Evolutionary conservation across 78 protist species (phyloP).

Genomic region (Pelomyxa schiedti): DNA sequence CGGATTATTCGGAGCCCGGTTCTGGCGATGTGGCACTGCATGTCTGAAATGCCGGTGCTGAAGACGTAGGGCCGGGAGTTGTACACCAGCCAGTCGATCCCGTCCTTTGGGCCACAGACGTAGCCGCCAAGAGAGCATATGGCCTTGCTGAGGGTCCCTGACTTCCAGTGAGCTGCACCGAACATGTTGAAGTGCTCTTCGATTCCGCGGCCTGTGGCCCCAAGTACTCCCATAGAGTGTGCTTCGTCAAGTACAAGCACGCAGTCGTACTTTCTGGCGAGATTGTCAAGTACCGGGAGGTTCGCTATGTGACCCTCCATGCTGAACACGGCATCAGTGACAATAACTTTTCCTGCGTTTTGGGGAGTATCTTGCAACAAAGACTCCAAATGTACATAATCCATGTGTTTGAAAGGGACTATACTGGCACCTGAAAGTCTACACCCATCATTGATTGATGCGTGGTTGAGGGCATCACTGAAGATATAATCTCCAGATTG

Average conservation of each 20-base stretch:
- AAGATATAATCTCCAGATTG: background rate
- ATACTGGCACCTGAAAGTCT: background rate
- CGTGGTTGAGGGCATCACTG: background rate
- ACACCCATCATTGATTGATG: background rate
- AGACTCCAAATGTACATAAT: background rate
- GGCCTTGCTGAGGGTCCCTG: background rate
- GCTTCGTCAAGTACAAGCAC: constrained; percentile 86
- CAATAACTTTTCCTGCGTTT: background rate
- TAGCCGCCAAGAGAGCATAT: background rate
- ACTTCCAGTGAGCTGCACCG: background rate
- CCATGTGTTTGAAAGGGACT: background rate
- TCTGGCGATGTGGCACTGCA: background rate
- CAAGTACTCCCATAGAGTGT: constrained; percentile 78
- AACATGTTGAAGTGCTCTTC: constrained; percentile 61
- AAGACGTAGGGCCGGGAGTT: background rate
- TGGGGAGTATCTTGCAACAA: background rate
- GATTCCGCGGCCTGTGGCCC: constrained; percentile 80
- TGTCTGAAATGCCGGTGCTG: background rate
- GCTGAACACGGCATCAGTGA: background rate
- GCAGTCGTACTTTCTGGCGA: constrained; percentile 53
- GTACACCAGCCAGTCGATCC: background rate
- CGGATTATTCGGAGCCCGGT: background rate
- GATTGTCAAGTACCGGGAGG: constrained; percentile 30
- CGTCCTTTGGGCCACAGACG: background rate
- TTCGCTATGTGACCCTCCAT: constrained; percentile 44